Evolutionary conservation across 495 filamentous ascomycete genomes (phyloP).

Genomic region (Penicillium psychrofluorescens): DNA sequence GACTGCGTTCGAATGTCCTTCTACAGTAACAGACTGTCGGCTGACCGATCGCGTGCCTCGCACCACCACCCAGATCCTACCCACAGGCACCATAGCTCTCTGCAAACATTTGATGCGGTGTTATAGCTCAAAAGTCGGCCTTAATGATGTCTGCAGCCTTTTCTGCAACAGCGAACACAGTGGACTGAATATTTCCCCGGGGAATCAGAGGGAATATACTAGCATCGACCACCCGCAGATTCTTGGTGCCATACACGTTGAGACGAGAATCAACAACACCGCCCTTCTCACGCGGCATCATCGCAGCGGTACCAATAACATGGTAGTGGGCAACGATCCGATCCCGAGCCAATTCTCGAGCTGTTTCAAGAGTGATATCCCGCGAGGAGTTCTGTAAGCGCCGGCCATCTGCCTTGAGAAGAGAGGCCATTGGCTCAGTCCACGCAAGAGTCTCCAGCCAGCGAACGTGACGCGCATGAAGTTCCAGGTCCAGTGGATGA

Average conservation of each 20-base stretch:
- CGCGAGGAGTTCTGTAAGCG: slow-evolving; percentile 14
- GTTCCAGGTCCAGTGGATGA: slow-evolving; percentile 18
- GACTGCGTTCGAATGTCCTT: too few species aligned
- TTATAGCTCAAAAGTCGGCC: too few species aligned
- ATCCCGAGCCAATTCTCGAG: background rate
- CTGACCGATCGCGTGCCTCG: too few species aligned
- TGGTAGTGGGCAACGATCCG: slow-evolving; percentile 14
- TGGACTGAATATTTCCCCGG: slow-evolving; percentile 40
- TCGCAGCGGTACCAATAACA: slow-evolving; percentile 44
- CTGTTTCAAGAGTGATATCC: slow-evolving; percentile 4
- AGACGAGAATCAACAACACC: slow-evolving; percentile 43
- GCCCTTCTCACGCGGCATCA: slow-evolving; percentile 23
- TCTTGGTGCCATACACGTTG: slow-evolving; percentile 39
- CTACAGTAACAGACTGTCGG: too few species aligned
- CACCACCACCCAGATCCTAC: too few species aligned
- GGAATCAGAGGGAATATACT: slow-evolving; percentile 42
- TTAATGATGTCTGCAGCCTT: slow-evolving; percentile 43
- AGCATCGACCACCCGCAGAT: slow-evolving; percentile 47
- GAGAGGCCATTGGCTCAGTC: slow-evolving; percentile 27
- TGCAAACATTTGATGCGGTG: too few species aligned
- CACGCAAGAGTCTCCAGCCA: slow-evolving; percentile 18
- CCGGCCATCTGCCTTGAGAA: slow-evolving; percentile 3
- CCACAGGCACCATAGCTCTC: too few species aligned
- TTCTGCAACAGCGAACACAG: slow-evolving; percentile 51
- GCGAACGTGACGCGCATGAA: slow-evolving; percentile 20